These are phyloP conservation scores for Phylloporus sp. DNA, from an alignment of 1,284 basidiomycete species.

Conservation along the genomic window DNA sequence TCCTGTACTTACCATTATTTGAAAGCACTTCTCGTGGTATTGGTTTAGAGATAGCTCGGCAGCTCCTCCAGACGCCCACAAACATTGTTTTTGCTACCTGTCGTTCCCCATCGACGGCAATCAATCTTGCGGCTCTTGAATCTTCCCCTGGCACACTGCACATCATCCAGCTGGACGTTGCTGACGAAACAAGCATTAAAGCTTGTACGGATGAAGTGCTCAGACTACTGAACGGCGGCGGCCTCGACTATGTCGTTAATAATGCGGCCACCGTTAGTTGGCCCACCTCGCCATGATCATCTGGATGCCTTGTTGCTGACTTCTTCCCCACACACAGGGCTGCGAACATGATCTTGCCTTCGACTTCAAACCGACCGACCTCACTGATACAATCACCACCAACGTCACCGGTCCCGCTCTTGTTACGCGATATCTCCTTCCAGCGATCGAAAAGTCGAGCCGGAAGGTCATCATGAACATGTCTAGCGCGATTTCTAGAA, in stretches of 20 bases:
- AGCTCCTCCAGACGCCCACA: slow-evolving; percentile 37
- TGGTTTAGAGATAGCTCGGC: slow-evolving; percentile 43
- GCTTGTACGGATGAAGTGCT: slow-evolving; percentile 29
- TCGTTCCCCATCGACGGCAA: slow-evolving; percentile 38
- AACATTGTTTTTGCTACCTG: slow-evolving; percentile 47
- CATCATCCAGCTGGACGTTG: slow-evolving; percentile 40
- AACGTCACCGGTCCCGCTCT: slow-evolving; percentile 45
- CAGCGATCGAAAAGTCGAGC: slow-evolving; percentile 39
- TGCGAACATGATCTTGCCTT: too few species aligned
- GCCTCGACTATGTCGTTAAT: slow-evolving; percentile 45
- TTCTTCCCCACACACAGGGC: not conserved
- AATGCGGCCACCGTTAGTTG: slow-evolving; percentile 45
- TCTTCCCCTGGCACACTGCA: slow-evolving; percentile 35
- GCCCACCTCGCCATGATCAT: too few species aligned
- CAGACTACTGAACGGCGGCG: slow-evolving; percentile 32
- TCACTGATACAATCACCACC: slow-evolving; percentile 31
- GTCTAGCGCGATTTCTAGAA: slow-evolving; percentile 40
- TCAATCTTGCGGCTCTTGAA: slow-evolving; percentile 32
- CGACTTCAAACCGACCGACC: too few species aligned
- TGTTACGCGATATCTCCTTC: slow-evolving; percentile 39
- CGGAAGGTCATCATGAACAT: slow-evolving; percentile 44
- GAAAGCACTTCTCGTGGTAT: slow-evolving; percentile 44
- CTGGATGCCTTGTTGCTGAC: too few species aligned
- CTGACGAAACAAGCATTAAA: slow-evolving; percentile 34
- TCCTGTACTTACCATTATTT: too few species aligned